Conservation (phyloP, 345 rosid genomes). For the Populus alba region DNA sequence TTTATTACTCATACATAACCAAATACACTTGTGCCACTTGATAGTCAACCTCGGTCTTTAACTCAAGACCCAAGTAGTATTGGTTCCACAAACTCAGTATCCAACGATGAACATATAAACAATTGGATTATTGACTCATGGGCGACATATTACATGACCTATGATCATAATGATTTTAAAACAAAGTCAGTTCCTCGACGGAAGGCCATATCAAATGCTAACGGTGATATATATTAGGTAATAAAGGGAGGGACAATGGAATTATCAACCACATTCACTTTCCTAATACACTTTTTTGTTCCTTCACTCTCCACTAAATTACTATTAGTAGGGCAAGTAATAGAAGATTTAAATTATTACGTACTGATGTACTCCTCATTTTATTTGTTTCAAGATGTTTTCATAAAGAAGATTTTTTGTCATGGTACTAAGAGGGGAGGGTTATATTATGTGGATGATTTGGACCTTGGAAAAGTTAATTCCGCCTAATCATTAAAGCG, state of each 20-base stretch:
- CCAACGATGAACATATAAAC: neutral
- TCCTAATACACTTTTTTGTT: too few relatives aligned
- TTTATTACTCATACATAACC: neutral
- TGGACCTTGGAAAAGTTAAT: neutral
- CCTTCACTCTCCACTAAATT: too few relatives aligned
- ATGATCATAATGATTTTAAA: neutral
- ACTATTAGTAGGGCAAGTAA: too few relatives aligned
- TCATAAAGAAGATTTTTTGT: neutral
- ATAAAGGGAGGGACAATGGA: too few relatives aligned
- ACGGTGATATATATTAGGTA: too few relatives aligned
- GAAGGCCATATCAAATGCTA: neutral
- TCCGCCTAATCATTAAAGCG: neutral
- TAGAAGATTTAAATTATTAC: too few relatives aligned
- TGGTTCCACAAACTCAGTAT: neutral
- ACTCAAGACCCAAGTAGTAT: too few relatives aligned
- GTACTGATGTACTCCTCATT: too few relatives aligned
- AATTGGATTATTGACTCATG: too few relatives aligned
- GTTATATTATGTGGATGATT: too few relatives aligned
- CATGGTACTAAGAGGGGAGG: neutral
- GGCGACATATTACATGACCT: rapidly evolving
- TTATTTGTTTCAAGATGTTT: neutral
- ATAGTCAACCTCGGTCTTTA: rapidly evolving
- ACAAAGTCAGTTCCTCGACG: neutral
- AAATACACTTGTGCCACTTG: neutral
- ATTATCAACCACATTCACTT: too few relatives aligned